These are phyloP conservation scores for Colletotrichum agaves DNA, from an alignment of 2,329 filamentous ascomycete species.

Conservation along the genomic window DNA sequence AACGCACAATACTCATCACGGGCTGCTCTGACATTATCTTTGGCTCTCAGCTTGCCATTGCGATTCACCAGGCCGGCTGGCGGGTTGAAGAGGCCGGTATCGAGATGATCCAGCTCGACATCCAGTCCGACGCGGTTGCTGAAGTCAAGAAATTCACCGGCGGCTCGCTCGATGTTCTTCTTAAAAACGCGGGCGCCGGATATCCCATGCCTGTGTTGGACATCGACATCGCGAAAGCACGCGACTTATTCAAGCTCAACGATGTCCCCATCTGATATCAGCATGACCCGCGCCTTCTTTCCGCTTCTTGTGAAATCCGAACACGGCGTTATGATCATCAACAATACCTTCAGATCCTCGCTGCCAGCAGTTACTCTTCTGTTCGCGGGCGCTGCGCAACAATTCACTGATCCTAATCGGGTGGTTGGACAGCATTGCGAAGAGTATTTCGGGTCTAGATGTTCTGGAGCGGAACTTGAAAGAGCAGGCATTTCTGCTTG, in stretches of 20 bases:
- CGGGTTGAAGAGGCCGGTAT: too few relatives aligned
- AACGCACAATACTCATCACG: constrained; percentile 43
- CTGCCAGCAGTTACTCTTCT: too few relatives aligned
- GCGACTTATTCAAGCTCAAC: constrained; percentile 42
- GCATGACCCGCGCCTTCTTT: constrained; percentile 40
- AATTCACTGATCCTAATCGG: too few relatives aligned
- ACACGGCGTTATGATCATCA: background rate
- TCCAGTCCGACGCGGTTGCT: too few relatives aligned
- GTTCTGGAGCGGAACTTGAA: too few relatives aligned
- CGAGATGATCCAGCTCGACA: too few relatives aligned
- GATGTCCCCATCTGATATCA: constrained; percentile 42
- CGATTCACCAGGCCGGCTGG: constrained; percentile 37
- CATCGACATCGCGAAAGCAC: background rate
- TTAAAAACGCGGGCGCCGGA: constrained; percentile 24
- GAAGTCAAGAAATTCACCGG: constrained; percentile 19
- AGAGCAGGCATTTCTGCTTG: too few relatives aligned
- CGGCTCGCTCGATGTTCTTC: constrained; percentile 41
- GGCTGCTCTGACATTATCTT: constrained; percentile 49
- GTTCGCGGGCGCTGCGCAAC: too few relatives aligned
- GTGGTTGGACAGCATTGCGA: too few relatives aligned
- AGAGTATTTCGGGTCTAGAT: too few relatives aligned
- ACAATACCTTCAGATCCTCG: background rate
- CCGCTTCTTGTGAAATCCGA: constrained; percentile 40
- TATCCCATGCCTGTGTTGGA: background rate
- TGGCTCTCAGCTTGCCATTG: constrained; percentile 45